Evolutionary conservation across 257 asterid species (phyloP).

Genomic region (Solanum lycopersicoides): DNA sequence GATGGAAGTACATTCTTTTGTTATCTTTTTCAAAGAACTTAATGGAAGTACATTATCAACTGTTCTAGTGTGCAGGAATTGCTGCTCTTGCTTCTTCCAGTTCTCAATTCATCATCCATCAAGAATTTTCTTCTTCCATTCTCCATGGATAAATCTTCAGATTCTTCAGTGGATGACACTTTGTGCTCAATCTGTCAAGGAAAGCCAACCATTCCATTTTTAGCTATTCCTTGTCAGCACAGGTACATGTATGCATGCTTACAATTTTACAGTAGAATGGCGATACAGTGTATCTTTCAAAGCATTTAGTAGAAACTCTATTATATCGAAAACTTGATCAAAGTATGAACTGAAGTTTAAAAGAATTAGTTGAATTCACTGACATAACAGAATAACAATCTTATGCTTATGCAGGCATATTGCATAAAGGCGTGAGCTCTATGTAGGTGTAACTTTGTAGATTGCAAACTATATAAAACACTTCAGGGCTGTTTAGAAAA

Average conservation of each 20-base stretch:
- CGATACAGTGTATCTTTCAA: not conserved
- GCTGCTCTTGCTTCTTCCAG: conserved; percentile 86
- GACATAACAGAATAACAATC: not conserved
- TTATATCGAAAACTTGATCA: not conserved
- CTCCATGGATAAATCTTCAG: conserved; percentile 67
- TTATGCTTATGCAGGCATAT: not conserved
- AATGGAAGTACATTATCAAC: not conserved
- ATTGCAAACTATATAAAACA: not conserved
- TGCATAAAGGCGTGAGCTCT: not conserved
- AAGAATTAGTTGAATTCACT: not conserved
- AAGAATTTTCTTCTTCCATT: conserved; percentile 62
- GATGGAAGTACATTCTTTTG: not conserved
- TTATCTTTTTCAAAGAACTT: not conserved
- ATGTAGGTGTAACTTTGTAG: not conserved
- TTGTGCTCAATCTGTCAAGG: conserved; percentile 74
- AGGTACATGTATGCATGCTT: conserved; percentile 28
- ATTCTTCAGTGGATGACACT: conserved; percentile 46
- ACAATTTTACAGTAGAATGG: not conserved
- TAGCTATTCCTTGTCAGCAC: conserved; percentile 84
- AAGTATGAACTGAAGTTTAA: not conserved
- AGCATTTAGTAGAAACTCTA: not conserved
- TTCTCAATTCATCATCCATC: conserved; percentile 68
- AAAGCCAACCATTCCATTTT: conserved; percentile 72
- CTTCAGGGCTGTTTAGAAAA: not conserved
- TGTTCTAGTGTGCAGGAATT: conserved; percentile 51